A percentile compares a stretch with the other conserved stretches of the same genome.
These are phyloP conservation scores for Cryptococcus amylolentus DNA, from an alignment of 1,284 basidiomycete genomes.

Conservation along the genomic window DNA sequence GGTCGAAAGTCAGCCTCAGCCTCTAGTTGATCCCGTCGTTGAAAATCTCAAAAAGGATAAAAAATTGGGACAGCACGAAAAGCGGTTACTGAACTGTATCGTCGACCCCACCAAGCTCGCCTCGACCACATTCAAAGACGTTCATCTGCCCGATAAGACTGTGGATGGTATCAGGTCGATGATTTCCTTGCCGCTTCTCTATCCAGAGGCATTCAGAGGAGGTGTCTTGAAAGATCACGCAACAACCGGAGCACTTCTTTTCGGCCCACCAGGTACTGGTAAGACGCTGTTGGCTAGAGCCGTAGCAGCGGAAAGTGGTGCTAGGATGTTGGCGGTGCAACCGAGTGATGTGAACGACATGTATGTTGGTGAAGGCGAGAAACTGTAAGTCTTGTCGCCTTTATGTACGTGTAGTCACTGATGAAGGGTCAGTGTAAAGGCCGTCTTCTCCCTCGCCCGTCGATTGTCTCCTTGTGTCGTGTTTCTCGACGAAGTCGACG, in stretches of 20 bases:
- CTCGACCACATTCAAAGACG: constrained; percentile 75
- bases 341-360: constrained; percentile 51
- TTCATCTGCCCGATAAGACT: constrained; percentile 79
- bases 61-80: constrained; percentile 71
- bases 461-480: constrained; percentile 86
- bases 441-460: constrained; percentile 84
- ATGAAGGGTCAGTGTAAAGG: constrained; percentile 57
- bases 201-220: constrained; percentile 83
- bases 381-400: constrained; percentile 56
- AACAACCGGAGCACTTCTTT: constrained; percentile 81
- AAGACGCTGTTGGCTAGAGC: constrained; percentile 88
- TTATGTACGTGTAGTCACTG: not conserved
- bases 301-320: constrained; percentile 84
- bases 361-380: constrained; percentile 94
- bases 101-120: constrained; percentile 65
- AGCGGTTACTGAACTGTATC: constrained; percentile 72
- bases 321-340: constrained; percentile 74
- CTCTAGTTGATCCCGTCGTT: constrained; percentile 61
- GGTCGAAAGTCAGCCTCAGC: not conserved
- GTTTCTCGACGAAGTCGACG: constrained; percentile 95
- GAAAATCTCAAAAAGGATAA: constrained; percentile 69
- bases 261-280: constrained; percentile 85
- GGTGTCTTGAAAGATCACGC: constrained; percentile 87
- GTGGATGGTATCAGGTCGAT: constrained; percentile 85
- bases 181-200: constrained; percentile 83